Base-by-base conservation (phyloP, 306 rosid genomes). In the Cucumis melo region DNA sequence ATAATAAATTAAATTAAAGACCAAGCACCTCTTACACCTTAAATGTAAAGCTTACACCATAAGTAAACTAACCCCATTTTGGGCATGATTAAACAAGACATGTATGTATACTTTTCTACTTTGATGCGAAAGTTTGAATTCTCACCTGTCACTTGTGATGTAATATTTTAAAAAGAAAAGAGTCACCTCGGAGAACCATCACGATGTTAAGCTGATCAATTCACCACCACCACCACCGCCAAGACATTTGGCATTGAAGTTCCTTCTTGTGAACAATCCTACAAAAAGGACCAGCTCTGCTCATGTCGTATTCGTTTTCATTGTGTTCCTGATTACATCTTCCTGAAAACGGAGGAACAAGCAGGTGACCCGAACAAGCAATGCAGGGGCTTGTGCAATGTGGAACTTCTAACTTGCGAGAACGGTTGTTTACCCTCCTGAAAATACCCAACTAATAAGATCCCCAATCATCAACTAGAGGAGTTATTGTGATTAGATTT, bases 401-500 rank as follows among this genome's bases (percentile, higher is more conserved):
- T n/a, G 32, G 32, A 29, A 38, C 48, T 39, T 65, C 39, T n/a
- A 12, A 17, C 21, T 65, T 11, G 73, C 50, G n/a, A 65, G 29
- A 65, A 65, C 29, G 10, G 27, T 8, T 38, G 50, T 38, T 61
- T 16, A 14, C 2, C 73, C 5, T 10, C 2, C 5, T n/a, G 15
- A 23, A 65, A 17, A 39, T 19, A n/a, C 8, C 73, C 46, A 39
- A 65, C 50, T 19, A 38, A 65, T 39, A 10, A 9, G 53, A 65
- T 38, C 17, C 51, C 73, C 51, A 20, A 19, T 56, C 81, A 78
- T 44, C 82, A 82, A 68, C 80, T 73, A 63, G 72, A 63, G 59
- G 78, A 84, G 20, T 55, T 61, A 71, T 81, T 82, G 70, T 77
- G 56, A 48, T 60, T 80, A 11, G 80, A 55, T 78, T 80, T 87